Percentiles rank a stretch among this genome's conserved stretches.
Evolutionary conservation across 2,329 filamentous ascomycete species (phyloP).

Genomic region (Penicillium griseofulvum): DNA sequence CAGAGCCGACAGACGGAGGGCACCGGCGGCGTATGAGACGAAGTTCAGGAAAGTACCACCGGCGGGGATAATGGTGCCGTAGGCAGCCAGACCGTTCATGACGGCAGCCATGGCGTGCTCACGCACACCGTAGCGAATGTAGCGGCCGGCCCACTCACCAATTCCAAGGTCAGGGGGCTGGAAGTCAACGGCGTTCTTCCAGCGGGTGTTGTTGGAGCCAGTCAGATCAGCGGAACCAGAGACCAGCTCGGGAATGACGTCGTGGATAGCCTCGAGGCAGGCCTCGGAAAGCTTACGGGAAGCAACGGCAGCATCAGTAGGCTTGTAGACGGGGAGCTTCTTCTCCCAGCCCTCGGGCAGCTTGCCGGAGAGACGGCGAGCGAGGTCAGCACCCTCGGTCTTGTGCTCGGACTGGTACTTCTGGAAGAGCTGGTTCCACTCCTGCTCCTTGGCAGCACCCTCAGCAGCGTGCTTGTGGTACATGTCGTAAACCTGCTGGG

Average conservation of each 20-base stretch:
- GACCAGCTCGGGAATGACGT: constrained; percentile 79
- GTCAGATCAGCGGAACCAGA: constrained; percentile 98
- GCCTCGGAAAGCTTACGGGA: constrained; percentile 96
- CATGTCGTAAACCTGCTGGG: constrained; percentile 88
- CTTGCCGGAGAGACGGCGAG: constrained; percentile 74
- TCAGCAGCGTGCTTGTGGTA: constrained; percentile 82
- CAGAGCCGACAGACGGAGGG: constrained; percentile 88
- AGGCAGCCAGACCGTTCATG: constrained; percentile 79
- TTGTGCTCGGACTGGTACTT: constrained; percentile 80
- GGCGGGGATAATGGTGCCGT: constrained; percentile 91
- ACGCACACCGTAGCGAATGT: constrained; percentile 59
- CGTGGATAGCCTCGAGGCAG: constrained; percentile 84
- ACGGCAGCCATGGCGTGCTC: constrained; percentile 53
- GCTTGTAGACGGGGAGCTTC: constrained; percentile 84
- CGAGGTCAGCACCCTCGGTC: constrained; percentile 74
- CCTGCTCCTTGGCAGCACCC: constrained; percentile 83
- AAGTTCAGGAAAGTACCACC: constrained; percentile 99
- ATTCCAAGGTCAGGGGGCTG: constrained; percentile 83
- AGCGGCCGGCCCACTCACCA: constrained; percentile 86
- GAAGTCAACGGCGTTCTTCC: constrained; percentile 97
- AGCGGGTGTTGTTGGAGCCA: constrained; percentile 96
- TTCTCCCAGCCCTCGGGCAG: constrained; percentile 98
- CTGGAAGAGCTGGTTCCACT: constrained; percentile 92
- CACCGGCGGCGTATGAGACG: constrained; percentile 93
- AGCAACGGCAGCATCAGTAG: constrained; percentile 77